Conservation (phyloP, 139 green algal species). For the Parachlorella kessleri region DNA sequence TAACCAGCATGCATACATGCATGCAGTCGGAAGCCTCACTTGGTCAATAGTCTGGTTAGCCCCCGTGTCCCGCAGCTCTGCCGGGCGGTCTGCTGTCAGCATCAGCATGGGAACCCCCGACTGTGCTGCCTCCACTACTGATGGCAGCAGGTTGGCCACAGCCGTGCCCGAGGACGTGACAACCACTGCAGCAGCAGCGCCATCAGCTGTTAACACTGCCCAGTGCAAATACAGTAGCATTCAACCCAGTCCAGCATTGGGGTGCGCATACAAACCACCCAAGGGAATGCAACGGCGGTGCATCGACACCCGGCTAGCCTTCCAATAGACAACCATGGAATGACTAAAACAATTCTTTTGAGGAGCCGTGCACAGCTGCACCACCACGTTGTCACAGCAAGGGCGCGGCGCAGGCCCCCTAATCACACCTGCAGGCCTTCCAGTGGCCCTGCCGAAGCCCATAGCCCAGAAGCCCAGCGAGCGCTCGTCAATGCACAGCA, state of each 20-base stretch:
- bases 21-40: conserved; percentile 44
- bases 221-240: no score
- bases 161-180: conserved; percentile 92
- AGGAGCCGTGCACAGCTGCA: no score
- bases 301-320: no score
- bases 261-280: no score
- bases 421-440: conserved; percentile 25
- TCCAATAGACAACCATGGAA: no score
- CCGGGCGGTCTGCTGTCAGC: conserved; percentile 92
- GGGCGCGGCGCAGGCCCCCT: no score
- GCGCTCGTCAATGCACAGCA: conserved; percentile 95
- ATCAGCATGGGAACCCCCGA: conserved; percentile 87
- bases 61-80: conserved; percentile 88
- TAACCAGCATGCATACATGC: no score
- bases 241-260: no score
- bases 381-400: no score
- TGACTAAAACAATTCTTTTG: no score
- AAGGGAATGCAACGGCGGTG: no score
- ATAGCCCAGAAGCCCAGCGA: conserved; percentile 97
- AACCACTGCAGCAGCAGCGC: conserved; percentile 67
- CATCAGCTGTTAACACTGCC: no score
- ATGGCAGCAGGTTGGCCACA: conserved; percentile 96
- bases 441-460: conserved; percentile 67
- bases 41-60: conserved; percentile 98
- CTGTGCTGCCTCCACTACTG: conserved; percentile 89